phyloP scores from a whole-genome alignment of 164 flowering plant species.

The Aristolochia californica region DNA sequence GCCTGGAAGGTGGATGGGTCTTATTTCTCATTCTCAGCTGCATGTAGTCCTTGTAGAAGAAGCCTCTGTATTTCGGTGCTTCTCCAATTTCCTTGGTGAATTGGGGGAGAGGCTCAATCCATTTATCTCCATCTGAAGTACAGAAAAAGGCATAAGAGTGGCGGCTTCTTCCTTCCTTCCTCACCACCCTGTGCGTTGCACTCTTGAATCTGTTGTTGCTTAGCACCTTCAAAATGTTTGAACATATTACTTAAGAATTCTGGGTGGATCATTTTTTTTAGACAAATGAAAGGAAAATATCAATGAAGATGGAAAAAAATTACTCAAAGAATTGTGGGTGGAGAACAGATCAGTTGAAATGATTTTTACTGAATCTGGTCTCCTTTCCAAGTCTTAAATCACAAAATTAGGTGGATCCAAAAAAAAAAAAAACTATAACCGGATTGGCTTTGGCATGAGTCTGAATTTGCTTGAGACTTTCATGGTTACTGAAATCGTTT shows the following conservation, averaged over 20 bases:
- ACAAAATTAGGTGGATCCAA: too few species aligned
- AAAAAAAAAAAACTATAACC: too few species aligned
- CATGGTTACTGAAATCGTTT: too few species aligned
- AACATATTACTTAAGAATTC: background rate
- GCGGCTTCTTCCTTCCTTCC: conserved; percentile 20
- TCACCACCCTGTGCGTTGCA: conserved; percentile 49
- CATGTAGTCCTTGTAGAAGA: conserved; percentile 39
- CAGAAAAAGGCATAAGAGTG: conserved; percentile 41
- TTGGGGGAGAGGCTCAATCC: conserved; percentile 36
- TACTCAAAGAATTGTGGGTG: too few species aligned
- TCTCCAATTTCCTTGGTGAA: conserved; percentile 25
- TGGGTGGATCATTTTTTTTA: background rate
- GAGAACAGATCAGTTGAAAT: too few species aligned
- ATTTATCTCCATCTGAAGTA: conserved; percentile 30
- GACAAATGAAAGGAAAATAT: too few species aligned
- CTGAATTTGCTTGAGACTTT: too few species aligned
- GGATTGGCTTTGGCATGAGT: too few species aligned
- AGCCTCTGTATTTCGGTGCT: conserved; percentile 35
- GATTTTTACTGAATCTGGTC: too few species aligned
- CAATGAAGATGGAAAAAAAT: too few species aligned
- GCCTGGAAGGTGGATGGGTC: conserved; percentile 39
- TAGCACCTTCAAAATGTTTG: conserved; percentile 5
- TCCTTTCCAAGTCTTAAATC: too few species aligned
- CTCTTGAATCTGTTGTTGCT: conserved; percentile 54
- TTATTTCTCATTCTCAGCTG: conserved; percentile 39